These are phyloP conservation scores for Uncinocarpus reesii DNA, from an alignment of 2,329 filamentous ascomycete genomes.

Conservation along the genomic window DNA sequence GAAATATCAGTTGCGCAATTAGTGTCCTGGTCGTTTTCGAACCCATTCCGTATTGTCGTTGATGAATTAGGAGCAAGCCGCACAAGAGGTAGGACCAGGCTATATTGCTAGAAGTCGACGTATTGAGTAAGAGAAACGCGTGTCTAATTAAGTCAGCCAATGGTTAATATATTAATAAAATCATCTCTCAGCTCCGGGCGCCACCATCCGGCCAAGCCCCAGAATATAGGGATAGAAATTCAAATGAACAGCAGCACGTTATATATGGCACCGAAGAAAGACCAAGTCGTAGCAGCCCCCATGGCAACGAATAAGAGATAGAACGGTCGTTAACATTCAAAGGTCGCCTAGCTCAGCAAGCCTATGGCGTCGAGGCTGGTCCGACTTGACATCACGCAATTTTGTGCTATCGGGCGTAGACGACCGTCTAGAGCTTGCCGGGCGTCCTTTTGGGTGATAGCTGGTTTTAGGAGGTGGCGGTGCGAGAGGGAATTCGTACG, in stretches of 20 bases:
- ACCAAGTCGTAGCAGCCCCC: no score
- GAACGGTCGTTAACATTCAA: not conserved
- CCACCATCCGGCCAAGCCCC: not conserved
- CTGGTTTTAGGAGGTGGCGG: constrained; percentile 10
- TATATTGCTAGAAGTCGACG: no score
- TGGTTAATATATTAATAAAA: not conserved
- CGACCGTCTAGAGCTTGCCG: not conserved
- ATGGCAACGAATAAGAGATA: not conserved
- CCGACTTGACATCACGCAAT: not conserved
- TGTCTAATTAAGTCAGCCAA: not conserved
- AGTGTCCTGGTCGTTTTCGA: no score
- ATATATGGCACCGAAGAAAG: no score
- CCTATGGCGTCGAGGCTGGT: not conserved
- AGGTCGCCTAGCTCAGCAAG: constrained; percentile 16
- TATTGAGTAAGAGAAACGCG: no score
- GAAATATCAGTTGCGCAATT: no score
- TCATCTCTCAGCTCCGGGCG: not conserved
- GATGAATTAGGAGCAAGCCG: no score
- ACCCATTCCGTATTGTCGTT: no score
- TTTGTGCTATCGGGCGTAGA: constrained; percentile 3
- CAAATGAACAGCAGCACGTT: not conserved
- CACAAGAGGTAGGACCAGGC: no score
- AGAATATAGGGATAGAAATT: not conserved
- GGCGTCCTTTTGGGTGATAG: constrained; percentile 3
- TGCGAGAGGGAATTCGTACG: constrained; percentile 13